These are phyloP conservation scores for Pseudocohnilembus persalinus DNA, from an alignment of 169 alveolate species.

Conservation along the genomic window DNA sequence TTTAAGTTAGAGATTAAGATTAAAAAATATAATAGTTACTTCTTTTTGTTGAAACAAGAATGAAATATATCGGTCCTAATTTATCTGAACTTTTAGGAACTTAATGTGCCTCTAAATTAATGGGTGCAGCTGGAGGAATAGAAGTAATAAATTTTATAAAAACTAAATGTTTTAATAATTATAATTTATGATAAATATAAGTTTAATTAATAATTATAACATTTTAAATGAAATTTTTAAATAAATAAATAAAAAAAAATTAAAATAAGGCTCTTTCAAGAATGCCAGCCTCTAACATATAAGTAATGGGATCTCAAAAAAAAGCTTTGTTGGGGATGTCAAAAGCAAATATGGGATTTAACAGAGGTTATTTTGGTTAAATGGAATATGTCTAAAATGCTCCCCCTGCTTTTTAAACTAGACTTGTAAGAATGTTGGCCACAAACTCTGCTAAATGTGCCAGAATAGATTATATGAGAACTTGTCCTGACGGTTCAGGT, in stretches of 20 bases:
- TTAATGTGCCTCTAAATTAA: slow-evolving; percentile 68
- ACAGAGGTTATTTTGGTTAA: slow-evolving; percentile 77
- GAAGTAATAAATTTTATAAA: too few relatives aligned
- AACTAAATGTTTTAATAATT: too few relatives aligned
- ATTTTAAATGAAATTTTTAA: too few relatives aligned
- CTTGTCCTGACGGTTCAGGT: slow-evolving; percentile 62
- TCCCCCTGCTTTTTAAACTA: slow-evolving; percentile 52
- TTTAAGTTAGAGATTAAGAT: too few relatives aligned
- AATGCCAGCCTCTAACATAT: slow-evolving; percentile 77
- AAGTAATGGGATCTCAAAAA: slow-evolving; percentile 78
- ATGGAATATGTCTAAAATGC: slow-evolving; percentile 67
- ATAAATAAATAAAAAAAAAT: too few relatives aligned
- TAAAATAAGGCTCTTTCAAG: slow-evolving; percentile 48
- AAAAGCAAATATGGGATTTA: slow-evolving; percentile 58
- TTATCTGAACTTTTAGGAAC: slow-evolving; percentile 75
- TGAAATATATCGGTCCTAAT: slow-evolving; percentile 81
- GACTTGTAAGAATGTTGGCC: slow-evolving; percentile 80
- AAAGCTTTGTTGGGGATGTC: slow-evolving; percentile 73
- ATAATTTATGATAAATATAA: too few relatives aligned
- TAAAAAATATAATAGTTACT: slow-evolving; percentile 18
- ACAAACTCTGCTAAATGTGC: slow-evolving; percentile 79
- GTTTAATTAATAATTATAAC: too few relatives aligned
- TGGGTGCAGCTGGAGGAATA: slow-evolving; percentile 82
- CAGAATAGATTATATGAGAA: slow-evolving; percentile 67
- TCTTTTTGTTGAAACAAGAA: slow-evolving; percentile 60